A percentile compares a stretch with the other conserved stretches of the same genome.
Evolutionary conservation across 2,329 filamentous ascomycete species (phyloP).

Genomic region (Nemania diffusa): DNA sequence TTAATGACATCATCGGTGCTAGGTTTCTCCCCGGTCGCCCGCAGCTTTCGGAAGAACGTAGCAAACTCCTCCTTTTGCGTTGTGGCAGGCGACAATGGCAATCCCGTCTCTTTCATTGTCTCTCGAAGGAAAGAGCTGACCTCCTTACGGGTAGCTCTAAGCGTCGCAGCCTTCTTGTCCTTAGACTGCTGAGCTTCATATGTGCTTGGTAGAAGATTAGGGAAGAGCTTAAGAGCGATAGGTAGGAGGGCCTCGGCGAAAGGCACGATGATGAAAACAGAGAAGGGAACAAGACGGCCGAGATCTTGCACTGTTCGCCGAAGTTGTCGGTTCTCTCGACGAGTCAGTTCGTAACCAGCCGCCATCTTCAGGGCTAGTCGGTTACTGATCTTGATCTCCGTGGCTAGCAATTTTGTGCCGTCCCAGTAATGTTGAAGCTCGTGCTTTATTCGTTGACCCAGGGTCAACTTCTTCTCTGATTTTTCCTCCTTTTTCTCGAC

Average conservation of each 20-base stretch:
- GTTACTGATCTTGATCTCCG: constrained; percentile 92
- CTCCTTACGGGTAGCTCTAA: constrained; percentile 90
- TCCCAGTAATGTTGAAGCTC: constrained; percentile 97
- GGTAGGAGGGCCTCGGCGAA: constrained; percentile 94
- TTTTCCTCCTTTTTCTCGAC: constrained; percentile 74
- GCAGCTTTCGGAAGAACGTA: constrained; percentile 96
- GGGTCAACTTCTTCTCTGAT: constrained; percentile 84
- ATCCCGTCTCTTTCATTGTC: constrained; percentile 91
- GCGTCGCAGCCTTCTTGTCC: constrained; percentile 83
- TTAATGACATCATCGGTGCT: constrained; percentile 94
- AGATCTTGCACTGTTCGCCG: constrained; percentile 94
- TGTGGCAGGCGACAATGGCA: constrained; percentile 84
- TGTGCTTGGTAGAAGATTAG: constrained; percentile 95
- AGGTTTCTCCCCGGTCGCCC: constrained; percentile 89
- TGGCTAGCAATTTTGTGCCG: constrained; percentile 91
- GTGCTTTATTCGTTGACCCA: constrained; percentile 94
- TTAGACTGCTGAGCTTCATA: constrained; percentile 93
- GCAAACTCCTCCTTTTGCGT: constrained; percentile 93
- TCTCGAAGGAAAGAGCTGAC: constrained; percentile 90
- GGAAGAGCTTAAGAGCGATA: constrained; percentile 92
- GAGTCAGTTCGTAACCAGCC: constrained; percentile 93
- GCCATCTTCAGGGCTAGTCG: constrained; percentile 96
- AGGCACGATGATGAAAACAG: constrained; percentile 95
- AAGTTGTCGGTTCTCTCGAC: constrained; percentile 92
- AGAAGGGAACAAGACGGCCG: constrained; percentile 91